Evolutionary conservation across 768 basidiomycete species (phyloP).

Genomic region (Pulveroboletus sp.): DNA sequence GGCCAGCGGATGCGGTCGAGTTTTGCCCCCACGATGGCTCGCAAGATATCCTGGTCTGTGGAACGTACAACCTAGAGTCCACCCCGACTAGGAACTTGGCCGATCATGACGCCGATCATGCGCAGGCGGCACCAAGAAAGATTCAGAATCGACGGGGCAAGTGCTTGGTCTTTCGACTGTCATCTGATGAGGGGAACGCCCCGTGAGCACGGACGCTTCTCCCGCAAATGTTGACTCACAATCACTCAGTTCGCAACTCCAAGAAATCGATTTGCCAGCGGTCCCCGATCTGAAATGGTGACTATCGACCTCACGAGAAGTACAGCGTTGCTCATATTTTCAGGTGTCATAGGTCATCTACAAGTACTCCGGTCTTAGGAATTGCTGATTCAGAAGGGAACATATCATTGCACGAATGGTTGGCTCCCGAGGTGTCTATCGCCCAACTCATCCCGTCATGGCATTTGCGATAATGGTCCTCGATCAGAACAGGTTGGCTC

Average conservation of each 20-base stretch:
- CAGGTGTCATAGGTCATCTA: conserved; percentile 56
- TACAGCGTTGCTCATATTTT: conserved; percentile 3
- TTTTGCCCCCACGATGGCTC: conserved; percentile 72
- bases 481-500: conserved; percentile 37
- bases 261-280: conserved; percentile 71
- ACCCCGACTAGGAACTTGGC: neutral
- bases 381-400: conserved; percentile 85
- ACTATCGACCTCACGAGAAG: neutral
- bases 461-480: neutral
- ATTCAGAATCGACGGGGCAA: conserved; percentile 56
- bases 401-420: conserved; percentile 60
- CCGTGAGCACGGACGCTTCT: conserved; percentile 31
- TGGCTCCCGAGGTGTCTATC: conserved; percentile 39
- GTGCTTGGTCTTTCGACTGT: conserved; percentile 62
- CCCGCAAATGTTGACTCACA: neutral
- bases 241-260: conserved; percentile 47
- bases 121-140: neutral
- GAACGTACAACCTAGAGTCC: conserved; percentile 81
- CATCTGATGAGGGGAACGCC: conserved; percentile 25
- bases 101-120: conserved; percentile 4
- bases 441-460: neutral
- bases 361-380: conserved; percentile 49
- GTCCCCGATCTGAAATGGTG: conserved; percentile 96
- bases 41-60: conserved; percentile 71
- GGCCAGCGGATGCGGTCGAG: conserved; percentile 87